Evolutionary conservation across 352 stramenopile genomes (phyloP).

Genomic region (Peronospora destructor): DNA sequence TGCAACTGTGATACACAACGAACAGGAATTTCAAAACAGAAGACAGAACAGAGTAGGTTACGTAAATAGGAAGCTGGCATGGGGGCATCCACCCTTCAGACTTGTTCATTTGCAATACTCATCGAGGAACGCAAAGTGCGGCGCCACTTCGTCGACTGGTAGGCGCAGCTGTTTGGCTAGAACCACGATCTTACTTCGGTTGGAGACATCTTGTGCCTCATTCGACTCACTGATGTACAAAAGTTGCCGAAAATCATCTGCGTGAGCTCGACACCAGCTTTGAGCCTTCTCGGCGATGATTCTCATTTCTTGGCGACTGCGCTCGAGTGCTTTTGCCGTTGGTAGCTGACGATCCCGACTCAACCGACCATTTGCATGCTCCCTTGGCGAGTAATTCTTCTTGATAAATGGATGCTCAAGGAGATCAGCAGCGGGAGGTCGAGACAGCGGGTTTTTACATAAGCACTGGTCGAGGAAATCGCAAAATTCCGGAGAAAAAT

Average conservation of each 20-base stretch:
- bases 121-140: slow-evolving; percentile 53
- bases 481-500: slow-evolving; percentile 62
- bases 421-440: slow-evolving; percentile 42
- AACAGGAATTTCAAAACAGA: background rate
- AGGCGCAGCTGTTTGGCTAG: slow-evolving; percentile 48
- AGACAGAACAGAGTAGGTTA: background rate
- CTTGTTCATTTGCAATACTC: slow-evolving; percentile 22
- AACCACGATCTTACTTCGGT: slow-evolving; percentile 27
- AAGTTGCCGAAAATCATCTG: slow-evolving; percentile 30
- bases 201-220: slow-evolving; percentile 17
- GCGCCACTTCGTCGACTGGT: slow-evolving; percentile 40
- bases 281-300: slow-evolving; percentile 44
- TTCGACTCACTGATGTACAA: slow-evolving; percentile 1
- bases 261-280: slow-evolving; percentile 49
- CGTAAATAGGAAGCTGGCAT: background rate
- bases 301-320: slow-evolving; percentile 37
- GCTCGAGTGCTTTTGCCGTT: slow-evolving; percentile 14
- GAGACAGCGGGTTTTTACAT: slow-evolving; percentile 66
- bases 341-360: slow-evolving; percentile 20
- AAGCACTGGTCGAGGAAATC: slow-evolving; percentile 78
- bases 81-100: background rate
- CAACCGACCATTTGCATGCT: slow-evolving; percentile 22
- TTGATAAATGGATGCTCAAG: slow-evolving; percentile 69
- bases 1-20: background rate
- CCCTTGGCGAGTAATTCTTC: slow-evolving; percentile 39